Evolutionary conservation across 2,329 filamentous ascomycete species (phyloP).

Genomic region (Endocalyx cinctus): DNA sequence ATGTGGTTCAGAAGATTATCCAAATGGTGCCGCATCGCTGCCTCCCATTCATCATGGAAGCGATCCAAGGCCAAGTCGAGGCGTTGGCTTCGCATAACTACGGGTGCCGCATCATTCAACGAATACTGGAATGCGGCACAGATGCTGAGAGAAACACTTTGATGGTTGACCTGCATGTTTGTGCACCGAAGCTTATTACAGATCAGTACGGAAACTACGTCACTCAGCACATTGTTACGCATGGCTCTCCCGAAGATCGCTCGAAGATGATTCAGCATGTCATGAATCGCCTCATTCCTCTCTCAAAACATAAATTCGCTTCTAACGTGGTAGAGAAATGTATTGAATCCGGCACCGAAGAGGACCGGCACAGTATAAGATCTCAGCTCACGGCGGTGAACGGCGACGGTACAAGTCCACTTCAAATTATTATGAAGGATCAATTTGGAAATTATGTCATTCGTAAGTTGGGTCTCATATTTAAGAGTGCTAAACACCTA

Average conservation of each 20-base stretch:
- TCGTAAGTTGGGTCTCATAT: constrained; percentile 59
- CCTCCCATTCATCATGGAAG: constrained; percentile 79
- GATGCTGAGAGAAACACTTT: constrained; percentile 67
- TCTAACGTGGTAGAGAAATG: constrained; percentile 97
- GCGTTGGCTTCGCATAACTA: constrained; percentile 74
- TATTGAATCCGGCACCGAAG: constrained; percentile 64
- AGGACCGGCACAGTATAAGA: constrained; percentile 68
- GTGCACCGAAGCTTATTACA: constrained; percentile 67
- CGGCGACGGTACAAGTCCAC: constrained; percentile 62
- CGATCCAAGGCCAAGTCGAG: constrained; percentile 71
- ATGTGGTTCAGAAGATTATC: constrained; percentile 93
- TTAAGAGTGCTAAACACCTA: neutral
- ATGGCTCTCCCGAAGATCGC: constrained; percentile 69
- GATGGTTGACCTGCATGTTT: constrained; percentile 72
- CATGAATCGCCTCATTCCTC: constrained; percentile 62
- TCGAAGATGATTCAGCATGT: constrained; percentile 70
- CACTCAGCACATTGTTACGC: constrained; percentile 81
- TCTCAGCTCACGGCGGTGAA: constrained; percentile 55
- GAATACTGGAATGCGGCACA: constrained; percentile 80
- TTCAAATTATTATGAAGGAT: constrained; percentile 79
- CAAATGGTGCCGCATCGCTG: constrained; percentile 72
- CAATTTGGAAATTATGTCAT: constrained; percentile 96
- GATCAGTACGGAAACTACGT: constrained; percentile 97
- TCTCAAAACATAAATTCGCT: constrained; percentile 93
- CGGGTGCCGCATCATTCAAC: constrained; percentile 88